Evolutionary conservation across 2,329 filamentous ascomycete genomes (phyloP).

Genomic region (Thielaviopsis punctulata): DNA sequence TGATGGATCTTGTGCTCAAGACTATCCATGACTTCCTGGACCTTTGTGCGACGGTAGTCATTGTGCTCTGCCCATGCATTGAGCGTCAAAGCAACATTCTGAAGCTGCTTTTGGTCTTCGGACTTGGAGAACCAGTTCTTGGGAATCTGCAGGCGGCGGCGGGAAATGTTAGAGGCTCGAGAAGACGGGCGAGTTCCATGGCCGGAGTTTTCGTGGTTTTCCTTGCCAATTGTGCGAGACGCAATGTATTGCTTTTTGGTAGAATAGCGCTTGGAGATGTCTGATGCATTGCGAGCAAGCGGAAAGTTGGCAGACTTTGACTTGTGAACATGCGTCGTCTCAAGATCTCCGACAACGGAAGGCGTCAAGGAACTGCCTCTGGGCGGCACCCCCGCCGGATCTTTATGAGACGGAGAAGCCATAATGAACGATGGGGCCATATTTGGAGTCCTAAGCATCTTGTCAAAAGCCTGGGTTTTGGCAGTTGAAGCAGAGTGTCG

Average conservation of each 20-base stretch:
- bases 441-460: background rate
- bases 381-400: background rate
- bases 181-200: slow-evolving; percentile 5
- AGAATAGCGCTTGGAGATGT: background rate
- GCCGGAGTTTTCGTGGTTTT: background rate
- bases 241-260: background rate
- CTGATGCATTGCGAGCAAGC: background rate
- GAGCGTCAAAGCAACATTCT: slow-evolving; percentile 9
- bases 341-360: slow-evolving; percentile 8
- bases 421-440: slow-evolving; percentile 4
- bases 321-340: background rate
- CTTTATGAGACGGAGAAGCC: background rate
- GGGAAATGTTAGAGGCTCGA: slow-evolving; percentile 11
- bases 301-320: background rate
- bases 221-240: background rate
- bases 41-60: slow-evolving; percentile 3
- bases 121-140: slow-evolving; percentile 7
- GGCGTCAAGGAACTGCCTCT: background rate
- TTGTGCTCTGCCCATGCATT: slow-evolving; percentile 10
- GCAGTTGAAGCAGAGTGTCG: background rate
- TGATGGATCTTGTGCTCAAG: slow-evolving; percentile 8
- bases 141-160: slow-evolving; percentile 5
- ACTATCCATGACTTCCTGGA: slow-evolving; percentile 1
- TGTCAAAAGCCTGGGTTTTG: background rate
- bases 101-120: slow-evolving; percentile 8